Percentiles rank a stretch among this genome's conserved stretches.
phyloP scores from a whole-genome alignment of 2,329 filamentous ascomycete species.

The Colletotrichum caudatum region DNA sequence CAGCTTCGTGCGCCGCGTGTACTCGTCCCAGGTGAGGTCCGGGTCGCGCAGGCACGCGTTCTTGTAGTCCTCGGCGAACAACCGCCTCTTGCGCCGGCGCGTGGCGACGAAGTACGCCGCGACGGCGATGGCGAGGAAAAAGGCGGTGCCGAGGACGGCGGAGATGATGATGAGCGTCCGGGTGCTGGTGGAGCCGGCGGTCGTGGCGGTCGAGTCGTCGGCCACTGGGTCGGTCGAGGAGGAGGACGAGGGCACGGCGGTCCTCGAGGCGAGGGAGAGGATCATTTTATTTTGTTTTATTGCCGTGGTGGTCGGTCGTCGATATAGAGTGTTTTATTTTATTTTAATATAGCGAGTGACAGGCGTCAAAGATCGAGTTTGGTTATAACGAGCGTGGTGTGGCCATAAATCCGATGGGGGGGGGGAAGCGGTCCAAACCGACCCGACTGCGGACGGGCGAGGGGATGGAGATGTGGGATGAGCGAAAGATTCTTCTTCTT shows the following conservation, averaged over 20 bases:
- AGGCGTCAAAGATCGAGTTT: neutral
- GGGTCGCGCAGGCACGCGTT: conserved; percentile 26
- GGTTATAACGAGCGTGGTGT: conserved; percentile 27
- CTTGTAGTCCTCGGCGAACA: conserved; percentile 16
- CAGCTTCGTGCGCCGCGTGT: conserved; percentile 26
- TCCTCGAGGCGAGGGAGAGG: conserved; percentile 13
- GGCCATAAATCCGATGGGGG: conserved; percentile 14
- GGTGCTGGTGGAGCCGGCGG: neutral
- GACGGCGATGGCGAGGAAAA: conserved; percentile 13
- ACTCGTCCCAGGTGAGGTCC: conserved; percentile 31
- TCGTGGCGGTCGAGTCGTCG: conserved; percentile 22
- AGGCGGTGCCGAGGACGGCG: conserved; percentile 14
- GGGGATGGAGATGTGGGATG: neutral
- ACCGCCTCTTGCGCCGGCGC: conserved; percentile 5
- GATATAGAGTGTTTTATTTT: neutral
- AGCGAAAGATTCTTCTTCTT: conserved; percentile 23
- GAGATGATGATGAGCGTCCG: conserved; percentile 29
- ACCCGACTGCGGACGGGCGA: conserved; percentile 10
- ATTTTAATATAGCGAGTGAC: conserved; percentile 24
- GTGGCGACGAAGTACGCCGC: neutral
- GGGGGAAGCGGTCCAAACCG: neutral
- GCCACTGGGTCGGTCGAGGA: conserved; percentile 30
- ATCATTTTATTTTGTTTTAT: conserved; percentile 21
- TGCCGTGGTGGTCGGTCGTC: too few relatives aligned
- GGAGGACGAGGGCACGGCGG: conserved; percentile 6